Percentiles rank a stretch among this genome's conserved stretches.
phyloP scores from a whole-genome alignment of 2,329 filamentous ascomycete species.

The Hymenoscyphus fructigenus region DNA sequence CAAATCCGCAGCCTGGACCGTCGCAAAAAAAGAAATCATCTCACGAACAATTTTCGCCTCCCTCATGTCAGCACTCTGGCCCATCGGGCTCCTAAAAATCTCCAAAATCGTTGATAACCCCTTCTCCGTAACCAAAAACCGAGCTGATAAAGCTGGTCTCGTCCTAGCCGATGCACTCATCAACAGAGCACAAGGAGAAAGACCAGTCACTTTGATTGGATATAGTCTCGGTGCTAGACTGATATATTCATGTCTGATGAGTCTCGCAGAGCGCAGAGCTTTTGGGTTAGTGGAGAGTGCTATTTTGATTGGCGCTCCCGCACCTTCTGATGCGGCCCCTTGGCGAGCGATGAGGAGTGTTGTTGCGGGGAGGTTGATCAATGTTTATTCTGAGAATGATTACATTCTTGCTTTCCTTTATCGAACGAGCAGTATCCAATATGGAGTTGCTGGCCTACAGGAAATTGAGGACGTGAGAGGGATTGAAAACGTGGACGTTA shows the following conservation, averaged over 20 bases:
- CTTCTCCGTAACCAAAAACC: slow-evolving; percentile 72
- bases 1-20: slow-evolving; percentile 76
- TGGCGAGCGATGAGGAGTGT: slow-evolving; percentile 80
- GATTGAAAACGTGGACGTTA: slow-evolving; percentile 61
- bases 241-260: slow-evolving; percentile 78
- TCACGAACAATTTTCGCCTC: slow-evolving; percentile 62
- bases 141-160: slow-evolving; percentile 76
- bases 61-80: slow-evolving; percentile 68
- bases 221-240: slow-evolving; percentile 80
- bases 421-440: slow-evolving; percentile 76
- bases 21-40: slow-evolving; percentile 66
- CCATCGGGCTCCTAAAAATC: slow-evolving; percentile 63
- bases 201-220: slow-evolving; percentile 76
- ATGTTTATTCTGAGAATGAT: slow-evolving; percentile 85
- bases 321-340: slow-evolving; percentile 66
- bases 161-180: slow-evolving; percentile 81
- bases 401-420: slow-evolving; percentile 87
- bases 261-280: slow-evolving; percentile 69
- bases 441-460: slow-evolving; percentile 82
- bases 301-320: slow-evolving; percentile 78
- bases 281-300: slow-evolving; percentile 67
- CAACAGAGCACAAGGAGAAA: slow-evolving; percentile 77
- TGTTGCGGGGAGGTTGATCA: slow-evolving; percentile 81
- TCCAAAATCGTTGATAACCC: slow-evolving; percentile 76
- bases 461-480: slow-evolving; percentile 66